These are phyloP conservation scores for Hemileccinum impolitum DNA, from an alignment of 768 basidiomycete species.

Conservation along the genomic window DNA sequence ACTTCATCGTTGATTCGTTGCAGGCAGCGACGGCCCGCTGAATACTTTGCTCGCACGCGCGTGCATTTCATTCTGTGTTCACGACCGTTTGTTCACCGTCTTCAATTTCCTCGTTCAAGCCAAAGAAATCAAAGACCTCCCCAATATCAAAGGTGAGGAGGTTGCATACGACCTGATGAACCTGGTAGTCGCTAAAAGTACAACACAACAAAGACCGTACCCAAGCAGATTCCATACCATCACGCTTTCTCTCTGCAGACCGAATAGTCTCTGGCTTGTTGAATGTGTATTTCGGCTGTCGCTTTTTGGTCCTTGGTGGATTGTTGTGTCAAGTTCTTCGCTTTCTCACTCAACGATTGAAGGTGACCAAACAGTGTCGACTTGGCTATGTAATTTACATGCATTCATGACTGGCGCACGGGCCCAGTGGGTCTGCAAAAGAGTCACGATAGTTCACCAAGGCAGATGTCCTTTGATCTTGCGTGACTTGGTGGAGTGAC, in stretches of 20 bases:
- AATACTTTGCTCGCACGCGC: slow-evolving; percentile 6
- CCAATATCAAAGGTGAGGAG: slow-evolving; percentile 14
- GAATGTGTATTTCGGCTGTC: slow-evolving; percentile 1
- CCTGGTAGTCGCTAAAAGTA: too few relatives aligned
- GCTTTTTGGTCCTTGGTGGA: slow-evolving; percentile 7
- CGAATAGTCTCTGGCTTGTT: slow-evolving; percentile 12
- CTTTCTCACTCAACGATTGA: slow-evolving; percentile 5
- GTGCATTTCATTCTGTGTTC: slow-evolving; percentile 1
- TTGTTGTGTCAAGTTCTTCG: slow-evolving; percentile 6
- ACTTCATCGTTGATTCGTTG: slow-evolving; percentile 4
- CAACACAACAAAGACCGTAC: neutral
- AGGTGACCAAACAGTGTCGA: slow-evolving; percentile 6
- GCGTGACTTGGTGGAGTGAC: slow-evolving; percentile 2
- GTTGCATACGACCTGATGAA: slow-evolving; percentile 11
- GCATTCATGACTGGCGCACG: slow-evolving; percentile 2
- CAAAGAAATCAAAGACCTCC: slow-evolving; percentile 14
- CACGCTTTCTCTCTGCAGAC: slow-evolving; percentile 11
- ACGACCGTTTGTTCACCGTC: slow-evolving; percentile 5
- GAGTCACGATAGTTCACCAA: neutral
- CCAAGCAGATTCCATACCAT: slow-evolving; percentile 13
- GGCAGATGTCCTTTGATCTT: neutral
- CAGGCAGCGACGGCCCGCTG: slow-evolving; percentile 5
- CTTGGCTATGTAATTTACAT: slow-evolving; percentile 6
- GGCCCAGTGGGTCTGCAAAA: slow-evolving; percentile 1
- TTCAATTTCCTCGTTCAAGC: slow-evolving; percentile 14